Evolutionary conservation across 768 basidiomycete genomes (phyloP), one percentile per base, ranked within the genome.

Genomic region (Collybiopsis luxurians): DNA sequence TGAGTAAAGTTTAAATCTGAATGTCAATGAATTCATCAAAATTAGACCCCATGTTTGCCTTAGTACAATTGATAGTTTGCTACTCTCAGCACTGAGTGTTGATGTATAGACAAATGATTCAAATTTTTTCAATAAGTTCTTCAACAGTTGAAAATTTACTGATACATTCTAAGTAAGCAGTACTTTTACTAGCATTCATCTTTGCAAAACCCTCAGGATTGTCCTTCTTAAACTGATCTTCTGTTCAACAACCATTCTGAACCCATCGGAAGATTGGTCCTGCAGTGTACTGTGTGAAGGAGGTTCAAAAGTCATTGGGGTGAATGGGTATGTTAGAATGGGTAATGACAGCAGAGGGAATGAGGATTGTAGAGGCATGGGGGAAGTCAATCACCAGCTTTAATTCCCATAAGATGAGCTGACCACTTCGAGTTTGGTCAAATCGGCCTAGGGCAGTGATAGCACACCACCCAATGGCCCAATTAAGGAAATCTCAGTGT

Each of bases 331-430:
- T 34, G 51, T 53, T 53, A 7, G 28, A 53, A 46, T 61, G 0
- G 70, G n/a, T n/a, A n/a, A n/a, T n/a, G n/a, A n/a, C n/a, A n/a
- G n/a, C n/a, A n/a, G n/a, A n/a, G n/a, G n/a, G 71, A n/a, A 73
- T 62, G n/a, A 69, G 44, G 21, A 72, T 65, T 2, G 60, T 60
- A 1, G 65, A 42, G 31, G 64, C 65, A 12, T 60, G 56, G 0
- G 64, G 67, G 39, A 68, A 72, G 47, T 67, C 65, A 4, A 68
- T 52, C 1, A 70, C 46, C 0, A 72, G 55, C n/a, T 64, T 59
- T 0, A 68, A 43, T 23, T 69, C 67, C 61, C 66, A 67, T 0
- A 76, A 43, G 0, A 75, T 57, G 0, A 75, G 44, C 45, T 75
- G 72, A 2, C 72, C 73, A 9, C 73, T 68, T 24, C 49, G 61